Evolutionary conservation across 768 basidiomycete genomes (phyloP).

Genomic region (Tylopilus sp.): DNA sequence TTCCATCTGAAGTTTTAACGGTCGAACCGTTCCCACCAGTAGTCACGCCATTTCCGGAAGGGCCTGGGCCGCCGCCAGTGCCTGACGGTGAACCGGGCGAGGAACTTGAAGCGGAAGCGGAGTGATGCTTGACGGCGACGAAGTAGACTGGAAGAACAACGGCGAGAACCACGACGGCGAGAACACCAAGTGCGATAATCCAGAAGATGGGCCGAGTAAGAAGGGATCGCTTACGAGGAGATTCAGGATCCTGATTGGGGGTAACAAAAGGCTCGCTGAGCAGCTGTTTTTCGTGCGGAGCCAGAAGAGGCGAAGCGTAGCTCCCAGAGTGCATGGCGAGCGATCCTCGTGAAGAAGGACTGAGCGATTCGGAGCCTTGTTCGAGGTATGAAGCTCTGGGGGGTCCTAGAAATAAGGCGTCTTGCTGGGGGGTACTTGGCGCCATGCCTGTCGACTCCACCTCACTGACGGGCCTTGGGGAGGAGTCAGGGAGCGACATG

Average conservation of each 20-base stretch:
- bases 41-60: slow-evolving; percentile 12
- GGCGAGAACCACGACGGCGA: slow-evolving; percentile 33
- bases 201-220: slow-evolving; percentile 25
- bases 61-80: background rate
- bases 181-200: slow-evolving; percentile 26
- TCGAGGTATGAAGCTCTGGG: slow-evolving; percentile 29
- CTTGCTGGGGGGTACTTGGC: slow-evolving; percentile 10
- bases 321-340: slow-evolving; percentile 15
- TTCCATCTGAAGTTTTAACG: slow-evolving; percentile 62
- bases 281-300: slow-evolving; percentile 15
- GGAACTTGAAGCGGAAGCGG: background rate
- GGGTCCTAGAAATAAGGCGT: slow-evolving; percentile 5
- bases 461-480: slow-evolving; percentile 21
- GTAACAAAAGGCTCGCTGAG: slow-evolving; percentile 6
- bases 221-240: slow-evolving; percentile 16
- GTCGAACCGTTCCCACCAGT: slow-evolving; percentile 69
- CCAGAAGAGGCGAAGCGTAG: slow-evolving; percentile 26
- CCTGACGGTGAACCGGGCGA: background rate
- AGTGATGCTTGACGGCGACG: slow-evolving; percentile 24
- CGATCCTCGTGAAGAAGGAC: slow-evolving; percentile 22
- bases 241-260: background rate
- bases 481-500: slow-evolving; percentile 6
- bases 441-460: slow-evolving; percentile 9
- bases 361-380: slow-evolving; percentile 15
- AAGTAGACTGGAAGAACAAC: slow-evolving; percentile 43